Evolutionary conservation across 495 filamentous ascomycete genomes (phyloP).

Genomic region (Neurospora sp.): DNA sequence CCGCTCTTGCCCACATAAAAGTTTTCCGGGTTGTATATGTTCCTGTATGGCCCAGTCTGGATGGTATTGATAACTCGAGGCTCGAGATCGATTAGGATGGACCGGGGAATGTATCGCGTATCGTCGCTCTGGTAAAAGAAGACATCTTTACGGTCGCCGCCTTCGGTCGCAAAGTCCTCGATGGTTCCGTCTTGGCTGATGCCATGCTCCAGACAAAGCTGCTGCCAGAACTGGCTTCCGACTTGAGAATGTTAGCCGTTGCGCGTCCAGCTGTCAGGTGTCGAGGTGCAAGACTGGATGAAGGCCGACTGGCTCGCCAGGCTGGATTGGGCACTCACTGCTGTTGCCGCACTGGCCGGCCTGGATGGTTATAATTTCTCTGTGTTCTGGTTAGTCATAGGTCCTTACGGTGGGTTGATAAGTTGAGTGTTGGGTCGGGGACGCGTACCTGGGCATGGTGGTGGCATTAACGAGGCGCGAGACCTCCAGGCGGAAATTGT

Average conservation of each 20-base stretch:
- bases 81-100: constrained; percentile 91
- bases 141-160: constrained; percentile 94
- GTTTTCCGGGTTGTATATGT: constrained; percentile 99
- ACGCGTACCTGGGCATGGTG: constrained; percentile 41
- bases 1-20: constrained; percentile 91
- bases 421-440: background rate
- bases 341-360: constrained; percentile 99
- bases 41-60: constrained; percentile 84
- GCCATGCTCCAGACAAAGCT: constrained; percentile 93
- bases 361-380: constrained; percentile 98
- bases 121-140: constrained; percentile 99
- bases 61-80: constrained; percentile 88
- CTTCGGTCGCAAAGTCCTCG: constrained; percentile 91
- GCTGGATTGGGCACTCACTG: constrained; percentile 48
- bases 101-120: constrained; percentile 93
- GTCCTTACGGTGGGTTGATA: background rate
- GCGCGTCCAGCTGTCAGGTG: background rate
- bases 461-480: constrained; percentile 17
- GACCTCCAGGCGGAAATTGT: background rate
- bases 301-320: background rate
- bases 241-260: constrained; percentile 40
- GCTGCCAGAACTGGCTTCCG: constrained; percentile 93
- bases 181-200: constrained; percentile 96
- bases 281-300: background rate
- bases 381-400: constrained; percentile 22